Base-by-base conservation (phyloP, 495 filamentous ascomycete species). In the Penicillium paradoxum region DNA sequence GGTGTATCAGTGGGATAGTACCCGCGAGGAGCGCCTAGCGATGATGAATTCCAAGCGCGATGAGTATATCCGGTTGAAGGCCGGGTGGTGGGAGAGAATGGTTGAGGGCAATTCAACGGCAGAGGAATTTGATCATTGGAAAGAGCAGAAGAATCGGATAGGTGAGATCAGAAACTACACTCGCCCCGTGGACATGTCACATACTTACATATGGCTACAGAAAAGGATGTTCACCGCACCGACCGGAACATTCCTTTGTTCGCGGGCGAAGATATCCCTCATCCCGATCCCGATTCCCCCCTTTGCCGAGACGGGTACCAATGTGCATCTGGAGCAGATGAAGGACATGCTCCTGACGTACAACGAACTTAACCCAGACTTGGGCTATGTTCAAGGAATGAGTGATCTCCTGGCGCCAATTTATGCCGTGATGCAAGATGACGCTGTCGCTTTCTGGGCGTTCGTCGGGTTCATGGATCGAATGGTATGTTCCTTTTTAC, bases 331-430 rank as follows among this genome's bases (percentile, higher is more conserved):
- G 54, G 93, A 98, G 63, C 93, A 98, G 67, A 85, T 97, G 82
- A 98, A 98, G 70, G 93, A 98, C 61, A 96, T 98, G 90, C 85
- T 98, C 4, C 74, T 98, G 11, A 97, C 93, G 0, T 98, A 98
- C 66, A 97, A 97, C 65, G 95, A 98, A 64, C 93, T 91, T 64
- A 97, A 97, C 73, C 85, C 80, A 27, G 87, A 90, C 38, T 76
- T 97, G 1, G 93, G 93, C 25, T 98, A 98, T 61, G 93, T 98
- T 2, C 93, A 98, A 76, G 93, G 93, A 44, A 98, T 98, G 93
- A 95, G 89, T 27, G 93, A 98, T 67, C 82, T 98, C 0, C 83
- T 98, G 3, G 90, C 95, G 0, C 93, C 93, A 6, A 89, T 98
- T 37, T 98, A 98, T 61, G 92, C 93, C 1, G 89, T 98, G 10